Evolutionary conservation across 345 rosid species (phyloP), one percentile per base, ranked within the genome.

Genomic region (Dipteronia sinensis): DNA sequence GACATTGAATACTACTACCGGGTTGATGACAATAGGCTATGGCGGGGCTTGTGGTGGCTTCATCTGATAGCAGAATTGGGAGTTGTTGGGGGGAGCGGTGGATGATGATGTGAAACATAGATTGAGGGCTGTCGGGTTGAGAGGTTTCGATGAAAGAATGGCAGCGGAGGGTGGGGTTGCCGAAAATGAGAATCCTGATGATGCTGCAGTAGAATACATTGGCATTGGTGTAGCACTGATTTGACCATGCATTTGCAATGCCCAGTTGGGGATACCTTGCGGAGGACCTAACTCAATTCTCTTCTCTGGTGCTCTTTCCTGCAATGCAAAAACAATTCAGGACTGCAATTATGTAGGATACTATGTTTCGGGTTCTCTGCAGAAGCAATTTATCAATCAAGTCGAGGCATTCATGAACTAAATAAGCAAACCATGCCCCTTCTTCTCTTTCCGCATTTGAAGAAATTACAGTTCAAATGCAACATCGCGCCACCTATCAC

Each of bases 111-210:
- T 49, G 69, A 88, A 84, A 83, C 80, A 80, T 62, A 88, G 83
- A 80, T 70, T 77, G 27, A 82, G 86, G 25, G 83, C 69, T 65
- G 88, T 74, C 27, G 71, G 85, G 46, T 76, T 71, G 84, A 79
- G 79, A 58, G 86, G 84, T 85, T 85, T 83, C 5, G 91, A 82
- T 19, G 91, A 85, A 79, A 83, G 86, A 79, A 74, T 75, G 82
- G 93, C 85, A 79, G 92, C 85, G 64, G 91, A 62, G 71, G 81
- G 89, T 20, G 88, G 88, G 76, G 86, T 82, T 65, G 92, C 88
- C 79, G 92, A 84, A 80, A 72, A 87, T 73, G 98, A 91, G 99
- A 95, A 95, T 95, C 99, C 93, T 95, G 99, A 95, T 93, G 99
- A 95, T 93, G 99, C 99, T 95, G 99, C 99, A 87, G 91, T 79